A percentile compares a stretch with the other conserved stretches of the same genome.
Conservation (phyloP, 108 stramenopile genomes). For the Pseudonitzschia pungens region DNA sequence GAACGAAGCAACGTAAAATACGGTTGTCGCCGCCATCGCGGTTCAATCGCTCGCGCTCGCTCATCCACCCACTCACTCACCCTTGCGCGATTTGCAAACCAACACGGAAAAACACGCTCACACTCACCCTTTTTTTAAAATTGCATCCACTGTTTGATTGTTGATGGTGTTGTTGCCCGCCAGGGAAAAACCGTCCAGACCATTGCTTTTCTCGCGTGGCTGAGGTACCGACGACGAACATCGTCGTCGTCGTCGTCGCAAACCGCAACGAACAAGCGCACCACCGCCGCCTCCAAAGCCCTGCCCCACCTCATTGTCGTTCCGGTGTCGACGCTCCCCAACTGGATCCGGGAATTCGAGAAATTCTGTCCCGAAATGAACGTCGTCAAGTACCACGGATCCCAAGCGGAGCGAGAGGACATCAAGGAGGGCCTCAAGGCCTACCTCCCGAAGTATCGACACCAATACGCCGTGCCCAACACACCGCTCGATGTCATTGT, state of each 20-base stretch:
- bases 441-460: constrained; percentile 35
- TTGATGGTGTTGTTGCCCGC: not conserved
- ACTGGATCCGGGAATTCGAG: constrained; percentile 95
- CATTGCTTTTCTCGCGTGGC: constrained; percentile 90
- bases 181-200: constrained; percentile 94
- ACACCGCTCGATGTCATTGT: constrained; percentile 67
- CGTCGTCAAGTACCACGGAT: constrained; percentile 85
- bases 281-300: constrained; percentile 26
- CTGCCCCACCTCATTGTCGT: constrained; percentile 95
- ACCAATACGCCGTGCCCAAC: not conserved
- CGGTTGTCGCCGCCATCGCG: too few species aligned
- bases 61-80: too few species aligned
- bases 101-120: too few species aligned
- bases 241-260: constrained; percentile 11
- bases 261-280: constrained; percentile 8
- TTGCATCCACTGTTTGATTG: not conserved
- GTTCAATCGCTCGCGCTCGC: too few species aligned
- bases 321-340: constrained; percentile 91
- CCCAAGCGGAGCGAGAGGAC: constrained; percentile 53
- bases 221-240: constrained; percentile 46
- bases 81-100: too few species aligned
- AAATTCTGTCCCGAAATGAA: constrained; percentile 84
- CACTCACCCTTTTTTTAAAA: constrained; percentile 14
- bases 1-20: too few species aligned
- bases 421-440: constrained; percentile 47